Evolutionary conservation across 2,329 filamentous ascomycete genomes (phyloP).

Genomic region (Myriosclerotinia curreyana): DNA sequence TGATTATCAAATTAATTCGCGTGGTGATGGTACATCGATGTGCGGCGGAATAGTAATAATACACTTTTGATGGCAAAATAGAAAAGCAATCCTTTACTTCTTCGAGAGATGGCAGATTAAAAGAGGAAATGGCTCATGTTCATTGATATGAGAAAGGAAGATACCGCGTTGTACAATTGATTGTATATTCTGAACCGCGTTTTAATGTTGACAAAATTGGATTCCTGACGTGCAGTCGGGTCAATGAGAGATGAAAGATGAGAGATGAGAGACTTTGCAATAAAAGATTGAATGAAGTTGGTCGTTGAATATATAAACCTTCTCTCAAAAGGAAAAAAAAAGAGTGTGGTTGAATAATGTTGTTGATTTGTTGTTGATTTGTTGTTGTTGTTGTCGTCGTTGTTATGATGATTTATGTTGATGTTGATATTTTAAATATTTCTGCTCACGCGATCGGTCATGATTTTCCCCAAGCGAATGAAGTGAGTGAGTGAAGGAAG

Average conservation of each 20-base stretch:
- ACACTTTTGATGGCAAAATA: neutral
- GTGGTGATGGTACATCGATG: neutral
- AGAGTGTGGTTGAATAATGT: neutral
- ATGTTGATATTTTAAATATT: neutral
- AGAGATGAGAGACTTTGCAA: neutral
- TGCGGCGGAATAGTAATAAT: neutral
- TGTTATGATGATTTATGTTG: neutral
- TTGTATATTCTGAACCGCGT: neutral
- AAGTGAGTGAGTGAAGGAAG: neutral
- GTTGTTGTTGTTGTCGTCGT: neutral
- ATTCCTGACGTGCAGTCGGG: neutral
- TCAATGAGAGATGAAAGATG: neutral
- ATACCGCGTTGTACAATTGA: neutral
- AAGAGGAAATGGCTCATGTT: neutral
- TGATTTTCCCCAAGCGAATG: neutral
- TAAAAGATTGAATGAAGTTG: slow-evolving; percentile 5
- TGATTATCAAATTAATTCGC: neutral
- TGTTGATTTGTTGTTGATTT: neutral
- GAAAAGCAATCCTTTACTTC: neutral
- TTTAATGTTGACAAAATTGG: neutral
- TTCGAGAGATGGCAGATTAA: neutral
- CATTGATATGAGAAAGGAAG: neutral
- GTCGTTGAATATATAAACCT: neutral
- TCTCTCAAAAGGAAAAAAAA: neutral
- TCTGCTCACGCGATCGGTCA: slow-evolving; percentile 5